Base-by-base conservation (phyloP, 768 basidiomycete genomes). In the Terana coerulea region DNA sequence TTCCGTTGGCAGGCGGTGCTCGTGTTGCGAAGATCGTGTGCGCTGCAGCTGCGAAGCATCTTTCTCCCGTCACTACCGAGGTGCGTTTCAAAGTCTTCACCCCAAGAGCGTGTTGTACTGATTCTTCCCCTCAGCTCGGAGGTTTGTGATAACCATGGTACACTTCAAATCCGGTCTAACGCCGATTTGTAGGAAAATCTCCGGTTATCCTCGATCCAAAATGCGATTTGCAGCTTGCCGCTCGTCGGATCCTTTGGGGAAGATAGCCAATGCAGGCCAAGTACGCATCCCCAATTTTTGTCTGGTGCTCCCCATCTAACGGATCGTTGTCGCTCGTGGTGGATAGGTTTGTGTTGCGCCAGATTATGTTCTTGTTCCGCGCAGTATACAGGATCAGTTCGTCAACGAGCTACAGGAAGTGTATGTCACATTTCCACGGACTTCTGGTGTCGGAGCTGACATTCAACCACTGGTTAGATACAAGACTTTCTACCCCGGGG, bases 221-320 rank as follows among this genome's bases (percentile, higher is more conserved):
- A 19, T 81, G 79, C 48, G 84, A 93, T 61, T 67, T 92, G 44
- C 73, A 81, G 51, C 68, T 75, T 4, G 75, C 84, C 0, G 87
- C 88, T 2, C 77, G 75, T 36, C 76, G 91, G n/a, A 73, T 94
- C 37, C 64, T 91, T 30, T 92, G 88, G 88, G 89, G 89, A 90
- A 90, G 59, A 68, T 71, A 41, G 67, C 75, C 31, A 94, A 94
- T 58, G 81, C 79, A 0, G 91, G 91, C 2, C 74, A 73, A 61
- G 70, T 71, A 47, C 22, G 57, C 36, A 5, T 44, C 26, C 7
- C 0, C 21, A n/a, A n/a, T n/a, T 14, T 22, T 15, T 33, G 34
- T 21, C n/a, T 36, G n/a, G n/a, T n/a, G n/a, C 14, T n/a, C 15
- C 39, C 15, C 39, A 21, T 17, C 11, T 17, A 40, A n/a, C 3